Percentiles rank a stretch among this genome's conserved stretches.
Evolutionary conservation across 768 basidiomycete genomes (phyloP).

Genomic region (Clavulina sp.): DNA sequence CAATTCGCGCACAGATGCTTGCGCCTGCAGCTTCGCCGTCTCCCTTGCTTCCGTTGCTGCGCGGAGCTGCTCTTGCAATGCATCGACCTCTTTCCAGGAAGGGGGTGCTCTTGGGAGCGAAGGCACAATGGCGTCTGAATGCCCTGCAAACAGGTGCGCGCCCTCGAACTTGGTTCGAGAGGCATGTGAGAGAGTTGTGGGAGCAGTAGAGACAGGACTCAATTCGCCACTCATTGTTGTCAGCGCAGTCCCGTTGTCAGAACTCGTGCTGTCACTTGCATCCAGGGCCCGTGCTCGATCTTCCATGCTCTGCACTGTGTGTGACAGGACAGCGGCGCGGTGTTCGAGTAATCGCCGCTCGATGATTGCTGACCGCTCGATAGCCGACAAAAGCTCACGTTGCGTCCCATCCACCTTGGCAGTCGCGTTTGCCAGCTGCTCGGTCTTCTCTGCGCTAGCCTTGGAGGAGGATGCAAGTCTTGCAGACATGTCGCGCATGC

Average conservation of each 20-base stretch:
- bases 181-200: conserved; percentile 23
- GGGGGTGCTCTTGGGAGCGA: conserved; percentile 27
- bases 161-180: conserved; percentile 55
- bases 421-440: conserved; percentile 58
- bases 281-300: conserved; percentile 16
- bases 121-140: conserved; percentile 49
- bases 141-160: conserved; percentile 71
- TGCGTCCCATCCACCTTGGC: conserved; percentile 52
- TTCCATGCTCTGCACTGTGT: conserved; percentile 51
- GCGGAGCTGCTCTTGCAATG: conserved; percentile 48
- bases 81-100: conserved; percentile 27
- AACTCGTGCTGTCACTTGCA: conserved; percentile 6
- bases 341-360: conserved; percentile 56
- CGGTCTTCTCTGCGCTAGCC: conserved; percentile 35
- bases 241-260: not conserved
- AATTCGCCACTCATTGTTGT: conserved; percentile 17
- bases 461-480: conserved; percentile 25
- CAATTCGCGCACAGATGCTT: conserved; percentile 42
- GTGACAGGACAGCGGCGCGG: conserved; percentile 63
- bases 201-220: conserved; percentile 31
- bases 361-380: conserved; percentile 45
- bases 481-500: conserved; percentile 77
- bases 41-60: conserved; percentile 40
- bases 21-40: conserved; percentile 42
- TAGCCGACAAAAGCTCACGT: conserved; percentile 50